Percentiles rank a stretch among this genome's conserved stretches.
Conservation (phyloP, 2,329 filamentous ascomycete species). For the Annulohypoxylon truncatum region DNA sequence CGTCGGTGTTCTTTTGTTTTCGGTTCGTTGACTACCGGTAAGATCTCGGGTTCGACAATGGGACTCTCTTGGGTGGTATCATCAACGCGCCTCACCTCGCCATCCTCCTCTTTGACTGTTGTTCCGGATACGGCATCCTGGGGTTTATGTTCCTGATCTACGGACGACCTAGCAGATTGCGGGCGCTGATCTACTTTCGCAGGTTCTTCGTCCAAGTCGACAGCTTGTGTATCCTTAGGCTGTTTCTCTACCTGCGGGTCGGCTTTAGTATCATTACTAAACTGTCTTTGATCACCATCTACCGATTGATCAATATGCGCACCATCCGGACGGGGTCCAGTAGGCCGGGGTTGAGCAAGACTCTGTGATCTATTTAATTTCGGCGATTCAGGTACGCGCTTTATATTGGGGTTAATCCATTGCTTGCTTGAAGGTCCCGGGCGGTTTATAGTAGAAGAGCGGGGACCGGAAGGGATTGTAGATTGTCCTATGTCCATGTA, state of each 20-base stretch:
- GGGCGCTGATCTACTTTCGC: slow-evolving; percentile 38
- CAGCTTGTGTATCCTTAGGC: slow-evolving; percentile 37
- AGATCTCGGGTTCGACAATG: slow-evolving; percentile 17
- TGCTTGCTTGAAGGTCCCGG: slow-evolving; percentile 66
- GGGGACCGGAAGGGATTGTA: slow-evolving; percentile 66
- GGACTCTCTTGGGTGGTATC: slow-evolving; percentile 1
- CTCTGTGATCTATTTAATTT: slow-evolving; percentile 63
- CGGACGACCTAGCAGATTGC: slow-evolving; percentile 43
- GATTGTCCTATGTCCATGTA: slow-evolving; percentile 58
- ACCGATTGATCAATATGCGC: slow-evolving; percentile 54
- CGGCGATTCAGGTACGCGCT: slow-evolving; percentile 62
- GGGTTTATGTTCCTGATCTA: slow-evolving; percentile 40
- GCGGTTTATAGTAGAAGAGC: slow-evolving; percentile 57
- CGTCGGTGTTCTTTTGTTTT: slow-evolving; percentile 30
- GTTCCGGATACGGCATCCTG: slow-evolving; percentile 32
- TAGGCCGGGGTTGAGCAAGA: slow-evolving; percentile 56
- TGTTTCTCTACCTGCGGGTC: slow-evolving; percentile 49
- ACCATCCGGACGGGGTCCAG: slow-evolving; percentile 52
- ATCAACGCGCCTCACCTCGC: slow-evolving; percentile 15
- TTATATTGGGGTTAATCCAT: slow-evolving; percentile 68
- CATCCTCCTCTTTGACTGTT: slow-evolving; percentile 28
- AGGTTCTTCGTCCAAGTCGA: slow-evolving; percentile 34
- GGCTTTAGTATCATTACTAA: slow-evolving; percentile 65
- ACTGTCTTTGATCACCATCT: slow-evolving; percentile 60
- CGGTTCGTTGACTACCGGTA: slow-evolving; percentile 12